phyloP scores from a whole-genome alignment of 2,329 filamentous ascomycete genomes.

The Acephala macrosclerotiorum region DNA sequence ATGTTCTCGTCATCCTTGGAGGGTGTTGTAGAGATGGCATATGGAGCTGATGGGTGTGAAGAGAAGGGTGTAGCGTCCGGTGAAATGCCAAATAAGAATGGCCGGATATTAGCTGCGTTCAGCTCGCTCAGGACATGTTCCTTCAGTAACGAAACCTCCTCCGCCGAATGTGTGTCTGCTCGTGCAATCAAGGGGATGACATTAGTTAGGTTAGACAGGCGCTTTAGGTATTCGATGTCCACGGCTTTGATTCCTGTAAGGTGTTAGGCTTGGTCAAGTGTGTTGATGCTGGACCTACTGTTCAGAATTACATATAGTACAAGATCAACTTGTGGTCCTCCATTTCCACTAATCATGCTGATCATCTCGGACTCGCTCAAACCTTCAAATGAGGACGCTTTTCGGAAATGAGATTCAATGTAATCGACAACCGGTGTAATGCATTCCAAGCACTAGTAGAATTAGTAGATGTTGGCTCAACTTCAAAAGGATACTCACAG shows the following conservation, averaged over 20 bases:
- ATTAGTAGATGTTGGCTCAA: constrained; percentile 40
- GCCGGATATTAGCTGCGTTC: constrained; percentile 61
- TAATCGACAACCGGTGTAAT: constrained; percentile 72
- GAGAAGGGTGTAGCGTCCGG: constrained; percentile 28
- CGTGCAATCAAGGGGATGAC: constrained; percentile 84
- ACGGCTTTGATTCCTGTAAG: constrained; percentile 61
- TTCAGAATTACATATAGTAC: constrained; percentile 83
- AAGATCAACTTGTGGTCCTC: constrained; percentile 83
- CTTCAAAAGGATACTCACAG: constrained; percentile 50
- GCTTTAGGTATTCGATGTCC: constrained; percentile 76
- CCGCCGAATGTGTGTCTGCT: constrained; percentile 70
- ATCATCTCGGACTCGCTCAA: constrained; percentile 78
- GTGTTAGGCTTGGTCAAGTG: constrained; percentile 25
- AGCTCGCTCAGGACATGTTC: constrained; percentile 64
- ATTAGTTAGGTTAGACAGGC: constrained; percentile 78
- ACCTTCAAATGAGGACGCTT: constrained; percentile 65
- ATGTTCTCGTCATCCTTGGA: constrained; percentile 80
- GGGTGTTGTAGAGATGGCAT: constrained; percentile 78
- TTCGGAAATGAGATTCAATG: constrained; percentile 72
- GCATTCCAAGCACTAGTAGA: constrained; percentile 57
- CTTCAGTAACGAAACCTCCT: constrained; percentile 67
- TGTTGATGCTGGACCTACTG: constrained; percentile 56
- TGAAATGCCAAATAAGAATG: constrained; percentile 67
- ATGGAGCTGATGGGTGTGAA: constrained; percentile 57
- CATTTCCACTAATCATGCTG: constrained; percentile 79